Percentiles rank a stretch among this genome's conserved stretches.
phyloP scores from a whole-genome alignment of 768 basidiomycete genomes.

The Lentinula lateritia region DNA sequence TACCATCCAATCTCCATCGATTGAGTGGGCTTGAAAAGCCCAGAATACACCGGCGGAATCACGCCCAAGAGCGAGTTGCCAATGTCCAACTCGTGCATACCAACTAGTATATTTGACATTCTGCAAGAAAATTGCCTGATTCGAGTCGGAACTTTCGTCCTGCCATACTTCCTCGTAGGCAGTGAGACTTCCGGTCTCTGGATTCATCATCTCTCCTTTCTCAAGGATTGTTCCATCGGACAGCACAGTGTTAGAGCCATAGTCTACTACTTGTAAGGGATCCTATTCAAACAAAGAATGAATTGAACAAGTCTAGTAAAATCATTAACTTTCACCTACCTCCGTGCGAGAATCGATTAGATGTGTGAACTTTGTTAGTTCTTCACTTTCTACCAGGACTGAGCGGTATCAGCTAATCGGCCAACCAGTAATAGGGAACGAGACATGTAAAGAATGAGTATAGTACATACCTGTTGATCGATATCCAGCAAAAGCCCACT shows the following conservation, averaged over 20 bases:
- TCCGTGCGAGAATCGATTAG: slow-evolving; percentile 26
- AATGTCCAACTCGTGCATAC: slow-evolving; percentile 6
- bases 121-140: slow-evolving; percentile 5
- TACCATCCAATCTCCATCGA: not conserved
- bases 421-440: no score
- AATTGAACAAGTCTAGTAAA: not conserved
- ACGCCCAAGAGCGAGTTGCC: slow-evolving; percentile 7
- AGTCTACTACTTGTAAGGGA: slow-evolving; percentile 17
- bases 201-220: slow-evolving; percentile 28
- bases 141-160: slow-evolving; percentile 16
- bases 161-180: slow-evolving; percentile 28
- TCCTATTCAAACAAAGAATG: slow-evolving; percentile 5
- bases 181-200: slow-evolving; percentile 20
- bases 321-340: slow-evolving; percentile 9
- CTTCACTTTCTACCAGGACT: not conserved
- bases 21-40: slow-evolving; percentile 2
- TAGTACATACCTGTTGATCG: slow-evolving; percentile 11
- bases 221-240: slow-evolving; percentile 25
- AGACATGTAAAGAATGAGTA: no score
- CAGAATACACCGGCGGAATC: not conserved
- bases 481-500: slow-evolving; percentile 36
- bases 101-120: slow-evolving; percentile 5
- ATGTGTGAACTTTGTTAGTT: slow-evolving; percentile 22
- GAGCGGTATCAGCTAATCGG: not conserved
- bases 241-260: slow-evolving; percentile 19